These are phyloP conservation scores for Mucor circinelloides DNA, from an alignment of 371 early-diverging fungal genomes.

Conservation along the genomic window DNA sequence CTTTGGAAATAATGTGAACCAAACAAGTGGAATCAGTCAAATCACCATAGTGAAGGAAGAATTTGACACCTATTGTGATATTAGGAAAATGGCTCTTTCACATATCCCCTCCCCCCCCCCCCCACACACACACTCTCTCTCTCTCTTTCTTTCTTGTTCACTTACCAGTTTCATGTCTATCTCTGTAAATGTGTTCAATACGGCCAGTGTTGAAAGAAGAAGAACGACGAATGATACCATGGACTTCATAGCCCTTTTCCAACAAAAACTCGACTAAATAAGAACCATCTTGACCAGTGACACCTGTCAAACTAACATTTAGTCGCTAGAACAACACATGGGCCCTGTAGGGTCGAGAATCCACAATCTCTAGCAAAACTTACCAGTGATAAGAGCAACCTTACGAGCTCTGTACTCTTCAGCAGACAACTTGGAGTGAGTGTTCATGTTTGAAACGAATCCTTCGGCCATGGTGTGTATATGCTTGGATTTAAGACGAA, in stretches of 20 bases:
- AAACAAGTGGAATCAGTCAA: conserved; percentile 83
- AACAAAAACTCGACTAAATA: conserved; percentile 80
- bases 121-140: background rate
- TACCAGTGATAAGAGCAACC: conserved; percentile 70
- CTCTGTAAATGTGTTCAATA: conserved; percentile 81
- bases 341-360: background rate
- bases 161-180: conserved; percentile 66
- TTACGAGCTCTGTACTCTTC: conserved; percentile 67
- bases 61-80: conserved; percentile 59
- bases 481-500: background rate
- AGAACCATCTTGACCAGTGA: conserved; percentile 87
- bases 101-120: no score
- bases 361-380: background rate
- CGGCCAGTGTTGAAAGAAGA: conserved; percentile 85
- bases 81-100: background rate
- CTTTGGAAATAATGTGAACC: conserved; percentile 75
- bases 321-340: background rate
- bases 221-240: conserved; percentile 85
- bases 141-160: background rate
- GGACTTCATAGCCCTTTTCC: conserved; percentile 80
- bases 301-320: conserved; percentile 42
- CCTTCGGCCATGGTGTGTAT: background rate
- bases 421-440: conserved; percentile 28
- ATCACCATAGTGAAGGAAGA: conserved; percentile 87
- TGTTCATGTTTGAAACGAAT: background rate